Conservation (phyloP, 1,139 yeast species). For the Candida smagusa region DNA sequence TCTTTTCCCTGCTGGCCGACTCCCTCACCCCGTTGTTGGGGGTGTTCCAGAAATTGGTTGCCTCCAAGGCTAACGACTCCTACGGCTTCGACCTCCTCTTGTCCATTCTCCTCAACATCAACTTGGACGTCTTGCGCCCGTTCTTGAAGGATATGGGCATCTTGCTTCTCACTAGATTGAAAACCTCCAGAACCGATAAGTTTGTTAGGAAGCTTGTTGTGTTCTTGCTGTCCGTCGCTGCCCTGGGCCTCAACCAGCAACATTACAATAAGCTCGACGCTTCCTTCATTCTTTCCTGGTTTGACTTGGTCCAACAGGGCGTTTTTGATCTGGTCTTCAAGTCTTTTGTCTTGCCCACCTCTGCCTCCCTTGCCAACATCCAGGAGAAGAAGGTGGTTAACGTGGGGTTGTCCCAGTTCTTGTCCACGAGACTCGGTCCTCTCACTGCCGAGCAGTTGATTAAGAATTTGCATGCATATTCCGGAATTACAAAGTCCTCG, state of each 20-base stretch:
- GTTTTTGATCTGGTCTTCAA: conserved; percentile 64
- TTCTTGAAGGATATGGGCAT: conserved; percentile 72
- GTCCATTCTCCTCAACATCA: conserved; percentile 58
- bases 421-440: conserved; percentile 35
- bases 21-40: conserved; percentile 79
- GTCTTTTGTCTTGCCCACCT: conserved; percentile 65
- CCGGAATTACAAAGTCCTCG: conserved; percentile 29
- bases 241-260: conserved; percentile 11
- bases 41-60: conserved; percentile 89
- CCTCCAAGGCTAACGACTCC: conserved; percentile 77
- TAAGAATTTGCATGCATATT: conserved; percentile 41
- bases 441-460: conserved; percentile 54
- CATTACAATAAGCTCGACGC: conserved; percentile 32
- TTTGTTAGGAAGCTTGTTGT: conserved; percentile 70
- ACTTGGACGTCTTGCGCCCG: conserved; percentile 47
- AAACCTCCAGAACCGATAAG: conserved; percentile 77
- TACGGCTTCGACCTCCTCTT: conserved; percentile 85
- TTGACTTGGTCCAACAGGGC: conserved; percentile 62
- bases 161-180: conserved; percentile 74
- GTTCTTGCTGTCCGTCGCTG: conserved; percentile 53
- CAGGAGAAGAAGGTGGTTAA: conserved; percentile 74
- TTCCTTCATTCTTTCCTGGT: conserved; percentile 50
- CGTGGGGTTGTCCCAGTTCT: conserved; percentile 67
- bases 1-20: conserved; percentile 41
- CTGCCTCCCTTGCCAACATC: conserved; percentile 62